phyloP scores from a whole-genome alignment of 148 eudicot genomes.

The Cornus kousa region DNA sequence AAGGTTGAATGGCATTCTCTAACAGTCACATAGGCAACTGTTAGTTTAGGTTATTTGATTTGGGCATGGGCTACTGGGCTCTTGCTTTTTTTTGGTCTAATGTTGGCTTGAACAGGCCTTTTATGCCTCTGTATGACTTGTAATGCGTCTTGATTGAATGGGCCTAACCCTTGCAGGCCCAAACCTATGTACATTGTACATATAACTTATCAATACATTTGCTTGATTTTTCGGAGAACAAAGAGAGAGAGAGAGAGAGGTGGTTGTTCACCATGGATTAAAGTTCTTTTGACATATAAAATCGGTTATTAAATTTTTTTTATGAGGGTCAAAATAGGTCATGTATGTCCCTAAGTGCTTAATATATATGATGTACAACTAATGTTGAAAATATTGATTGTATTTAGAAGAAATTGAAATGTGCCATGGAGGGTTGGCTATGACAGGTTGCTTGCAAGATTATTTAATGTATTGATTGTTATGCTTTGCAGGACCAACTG shows the following conservation, averaged over 20 bases:
- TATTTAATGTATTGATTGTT: neutral
- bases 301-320: neutral
- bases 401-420: neutral
- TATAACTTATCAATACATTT: no score
- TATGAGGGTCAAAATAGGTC: neutral
- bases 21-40: no score
- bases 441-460: neutral
- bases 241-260: neutral
- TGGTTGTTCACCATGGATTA: neutral
- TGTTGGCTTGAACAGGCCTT: no score
- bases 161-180: no score
- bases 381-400: neutral
- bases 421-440: neutral
- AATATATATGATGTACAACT: neutral
- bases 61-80: no score
- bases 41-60: no score
- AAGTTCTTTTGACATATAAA: neutral
- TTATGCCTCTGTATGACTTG: no score
- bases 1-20: no score
- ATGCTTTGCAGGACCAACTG: conserved; percentile 64
- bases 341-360: neutral
- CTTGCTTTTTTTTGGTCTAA: no score
- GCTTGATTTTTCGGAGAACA: no score
- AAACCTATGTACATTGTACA: no score
- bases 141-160: no score